Evolutionary conservation across 768 basidiomycete species (phyloP), one percentile per base, ranked within the genome.

Genomic region (Boletus sensibilis): DNA sequence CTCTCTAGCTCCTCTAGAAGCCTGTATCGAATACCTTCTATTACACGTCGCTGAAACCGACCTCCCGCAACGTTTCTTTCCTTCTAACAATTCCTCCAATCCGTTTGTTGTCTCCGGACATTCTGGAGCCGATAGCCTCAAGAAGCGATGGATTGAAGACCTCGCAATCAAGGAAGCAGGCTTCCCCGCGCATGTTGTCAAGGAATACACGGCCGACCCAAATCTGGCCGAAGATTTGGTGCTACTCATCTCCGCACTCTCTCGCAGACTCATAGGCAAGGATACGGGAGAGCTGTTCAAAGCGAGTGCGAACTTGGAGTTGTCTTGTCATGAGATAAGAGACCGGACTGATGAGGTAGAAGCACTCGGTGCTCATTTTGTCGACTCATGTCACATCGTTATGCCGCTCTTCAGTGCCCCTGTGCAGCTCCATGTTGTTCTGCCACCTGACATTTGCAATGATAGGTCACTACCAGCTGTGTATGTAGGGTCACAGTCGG

Each of bases 21-120:
- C 92, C 0, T 84, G 85, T 50, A 86, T 94, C 43, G 90, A 94
- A 61, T 92, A 92, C 73, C 78, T 97, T 3, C 79, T 96, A 43
- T 78, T 96, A 21, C 83, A 91, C 63, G 68, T 90, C 6, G 89
- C 94, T 0, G 94, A 98, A 74, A 87, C 90, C 55, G 94, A 96
- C 63, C 79, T 97, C 5, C 95, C 95, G 0, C 67, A 77, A 48
- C 80, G 82, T 27, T 92, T 92, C 68, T 71, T 90, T 16, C 83
- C 87, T 5, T 68, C 76, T 11, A 70, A 71, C n/a, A 87, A 85
- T 62, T 83, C 87, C 3, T 89, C 87, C 0, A 80, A 83, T 61
- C 75, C 89, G 1, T 90, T 92, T 67, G 72, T 92, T 56, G 83
- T 82, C 14, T 81, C 85, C 4, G 76, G 78, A 4, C 85, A 90